Percentiles rank a stretch among this genome's conserved stretches.
phyloP scores from a whole-genome alignment of 1,284 basidiomycete genomes.

The Boletus hoseneyae region DNA sequence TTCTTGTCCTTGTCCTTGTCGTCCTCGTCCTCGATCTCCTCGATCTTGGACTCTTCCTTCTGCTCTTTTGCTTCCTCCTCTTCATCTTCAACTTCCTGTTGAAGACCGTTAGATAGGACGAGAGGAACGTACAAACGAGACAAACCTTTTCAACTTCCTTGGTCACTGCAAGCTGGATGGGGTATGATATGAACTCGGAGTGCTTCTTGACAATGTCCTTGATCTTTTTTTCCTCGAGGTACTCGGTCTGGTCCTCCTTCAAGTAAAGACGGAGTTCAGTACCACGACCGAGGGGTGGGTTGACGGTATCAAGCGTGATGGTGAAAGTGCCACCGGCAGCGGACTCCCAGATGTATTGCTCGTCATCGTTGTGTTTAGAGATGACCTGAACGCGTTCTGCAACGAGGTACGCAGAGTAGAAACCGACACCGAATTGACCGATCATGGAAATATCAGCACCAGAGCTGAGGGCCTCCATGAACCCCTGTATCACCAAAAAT shows the following conservation, averaged over 20 bases:
- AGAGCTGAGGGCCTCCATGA: slow-evolving; percentile 94
- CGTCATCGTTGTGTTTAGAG: slow-evolving; percentile 99
- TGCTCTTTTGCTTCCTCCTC: slow-evolving; percentile 64
- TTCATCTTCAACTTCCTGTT: slow-evolving; percentile 85
- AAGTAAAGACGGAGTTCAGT: slow-evolving; percentile 93
- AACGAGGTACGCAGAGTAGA: slow-evolving; percentile 99
- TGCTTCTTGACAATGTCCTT: slow-evolving; percentile 99
- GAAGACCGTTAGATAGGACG: background rate
- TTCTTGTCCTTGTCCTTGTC: slow-evolving; percentile 91
- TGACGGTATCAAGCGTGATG: slow-evolving; percentile 91
- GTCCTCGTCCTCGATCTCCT: slow-evolving; percentile 80
- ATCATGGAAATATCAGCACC: slow-evolving; percentile 97
- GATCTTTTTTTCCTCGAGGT: slow-evolving; percentile 99
- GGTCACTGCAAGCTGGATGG: slow-evolving; percentile 96
- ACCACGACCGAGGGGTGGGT: slow-evolving; percentile 91
- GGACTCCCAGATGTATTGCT: slow-evolving; percentile 99
- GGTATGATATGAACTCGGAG: slow-evolving; percentile 99
- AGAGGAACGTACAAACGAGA: slow-evolving; percentile 8
- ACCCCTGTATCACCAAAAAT: slow-evolving; percentile 59
- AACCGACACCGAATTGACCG: slow-evolving; percentile 97
- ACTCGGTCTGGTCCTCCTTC: slow-evolving; percentile 99
- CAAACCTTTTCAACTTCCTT: slow-evolving; percentile 98
- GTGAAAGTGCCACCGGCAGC: slow-evolving; percentile 99
- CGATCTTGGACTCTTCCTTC: slow-evolving; percentile 69
- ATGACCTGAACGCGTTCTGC: slow-evolving; percentile 98